These are phyloP conservation scores for Amylocarpus encephaloides DNA, from an alignment of 2,329 filamentous ascomycete genomes.

Conservation along the genomic window DNA sequence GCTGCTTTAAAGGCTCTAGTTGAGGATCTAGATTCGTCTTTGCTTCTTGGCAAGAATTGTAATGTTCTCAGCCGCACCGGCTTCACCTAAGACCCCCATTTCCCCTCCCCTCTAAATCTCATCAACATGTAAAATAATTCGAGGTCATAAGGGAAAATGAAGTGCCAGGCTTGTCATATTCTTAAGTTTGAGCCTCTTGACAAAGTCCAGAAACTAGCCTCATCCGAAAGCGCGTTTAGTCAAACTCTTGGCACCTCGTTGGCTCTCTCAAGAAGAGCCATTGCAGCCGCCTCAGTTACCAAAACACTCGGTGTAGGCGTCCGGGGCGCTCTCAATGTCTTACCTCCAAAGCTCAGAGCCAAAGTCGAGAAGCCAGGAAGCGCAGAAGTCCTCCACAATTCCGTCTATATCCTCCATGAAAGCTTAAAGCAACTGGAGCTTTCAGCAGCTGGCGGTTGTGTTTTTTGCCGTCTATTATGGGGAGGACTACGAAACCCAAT, in stretches of 20 bases:
- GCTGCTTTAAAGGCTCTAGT: no score
- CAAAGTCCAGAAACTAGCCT: neutral
- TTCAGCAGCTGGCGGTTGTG: neutral
- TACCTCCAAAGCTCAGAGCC: neutral
- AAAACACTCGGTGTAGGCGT: neutral
- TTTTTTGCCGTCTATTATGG: neutral
- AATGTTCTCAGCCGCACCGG: neutral
- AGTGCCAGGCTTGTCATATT: neutral
- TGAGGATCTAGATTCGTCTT: no score
- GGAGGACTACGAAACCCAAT: neutral
- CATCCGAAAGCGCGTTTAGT: neutral
- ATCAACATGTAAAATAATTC: neutral
- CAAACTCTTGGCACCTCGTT: neutral
- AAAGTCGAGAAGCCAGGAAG: neutral
- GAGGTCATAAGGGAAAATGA: neutral
- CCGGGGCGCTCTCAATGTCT: neutral
- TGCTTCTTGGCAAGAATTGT: neutral
- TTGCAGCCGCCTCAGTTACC: neutral
- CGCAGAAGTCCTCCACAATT: neutral
- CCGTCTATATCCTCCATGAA: neutral
- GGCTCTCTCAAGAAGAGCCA: neutral
- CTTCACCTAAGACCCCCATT: neutral
- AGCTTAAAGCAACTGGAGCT: neutral
- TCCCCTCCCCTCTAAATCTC: neutral
- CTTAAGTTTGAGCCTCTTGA: neutral